Conservation (phyloP, 441 rosid species). For the Isatis lusitanica region DNA sequence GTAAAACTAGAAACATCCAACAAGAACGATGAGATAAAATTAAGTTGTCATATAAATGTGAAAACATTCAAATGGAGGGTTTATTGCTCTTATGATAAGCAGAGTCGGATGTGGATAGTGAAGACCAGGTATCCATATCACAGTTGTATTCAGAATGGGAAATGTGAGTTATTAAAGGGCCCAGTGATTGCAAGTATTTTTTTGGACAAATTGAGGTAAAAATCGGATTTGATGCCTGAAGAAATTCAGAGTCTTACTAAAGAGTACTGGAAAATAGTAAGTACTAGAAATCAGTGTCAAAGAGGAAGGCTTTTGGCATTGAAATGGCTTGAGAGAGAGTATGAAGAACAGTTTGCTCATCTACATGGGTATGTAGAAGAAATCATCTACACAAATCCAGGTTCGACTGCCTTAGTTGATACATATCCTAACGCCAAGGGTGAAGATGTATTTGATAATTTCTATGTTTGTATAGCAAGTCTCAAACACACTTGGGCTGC, state of each 20-base stretch:
- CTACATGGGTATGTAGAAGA: background rate
- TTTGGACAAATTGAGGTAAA: too few species aligned
- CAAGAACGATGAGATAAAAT: too few species aligned
- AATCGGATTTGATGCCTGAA: background rate
- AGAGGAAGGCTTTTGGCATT: background rate
- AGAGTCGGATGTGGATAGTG: too few species aligned
- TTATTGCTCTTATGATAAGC: background rate
- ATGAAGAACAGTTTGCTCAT: background rate
- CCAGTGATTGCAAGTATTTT: background rate
- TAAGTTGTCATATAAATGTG: too few species aligned
- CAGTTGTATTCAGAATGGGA: background rate
- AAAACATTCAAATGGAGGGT: too few species aligned
- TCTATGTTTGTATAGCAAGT: background rate
- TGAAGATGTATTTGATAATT: background rate
- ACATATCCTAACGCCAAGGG: background rate
- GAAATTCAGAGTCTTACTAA: background rate
- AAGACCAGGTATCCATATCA: background rate
- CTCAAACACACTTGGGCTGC: too few species aligned
- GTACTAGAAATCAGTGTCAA: background rate
- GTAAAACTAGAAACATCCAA: too few species aligned
- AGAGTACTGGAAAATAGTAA: background rate
- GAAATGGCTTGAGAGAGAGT: background rate
- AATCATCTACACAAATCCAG: background rate
- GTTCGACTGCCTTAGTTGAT: background rate
- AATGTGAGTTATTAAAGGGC: background rate